Conservation (phyloP, 78 protist genomes). For the slime mould (Dictyostelium discoideum) region dicty_2.7 NC_007089.4:927001-927500, state of each 20-base stretch:
- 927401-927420: constrained; percentile 81
- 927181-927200: constrained; percentile 55
- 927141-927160: constrained; percentile 39
- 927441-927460: constrained; percentile 59
- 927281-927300: constrained; percentile 89
- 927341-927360: constrained; percentile 88
- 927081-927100: constrained; percentile 32
- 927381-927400: constrained; percentile 65
- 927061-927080: constrained; percentile 20
- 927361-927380: constrained; percentile 79
- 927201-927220: constrained; percentile 18
- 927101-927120: constrained; percentile 41
- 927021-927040: background rate
- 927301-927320: constrained; percentile 71
- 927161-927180: constrained; percentile 48
- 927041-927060: constrained; percentile 4
- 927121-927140: constrained; percentile 16
- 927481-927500: constrained; percentile 61
- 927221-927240: constrained; percentile 42
- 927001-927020: background rate
- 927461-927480: constrained; percentile 64
- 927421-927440: constrained; percentile 82
- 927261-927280: constrained; percentile 80
- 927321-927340: constrained; percentile 59
- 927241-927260: constrained; percentile 85